Conservation (phyloP, 139 green algal species). For the Chlamydomonas schloesseri region DNA sequence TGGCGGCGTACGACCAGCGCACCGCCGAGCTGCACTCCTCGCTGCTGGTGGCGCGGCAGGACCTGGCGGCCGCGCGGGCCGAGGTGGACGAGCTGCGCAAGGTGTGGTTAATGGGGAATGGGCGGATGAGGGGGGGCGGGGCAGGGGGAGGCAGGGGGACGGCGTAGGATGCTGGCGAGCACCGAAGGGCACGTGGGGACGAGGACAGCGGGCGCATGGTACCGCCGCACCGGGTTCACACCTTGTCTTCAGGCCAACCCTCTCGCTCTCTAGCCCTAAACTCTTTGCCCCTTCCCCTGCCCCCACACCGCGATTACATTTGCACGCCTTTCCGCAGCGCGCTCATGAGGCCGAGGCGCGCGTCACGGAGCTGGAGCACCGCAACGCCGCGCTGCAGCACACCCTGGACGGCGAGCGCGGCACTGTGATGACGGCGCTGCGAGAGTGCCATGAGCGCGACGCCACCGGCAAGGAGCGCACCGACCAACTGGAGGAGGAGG, state of each 20-base stretch:
- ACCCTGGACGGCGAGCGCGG: conserved; percentile 48
- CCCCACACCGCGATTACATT: too few species aligned
- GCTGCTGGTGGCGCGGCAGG: conserved; percentile 27
- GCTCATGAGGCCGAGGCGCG: conserved; percentile 45
- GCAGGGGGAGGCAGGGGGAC: too few species aligned
- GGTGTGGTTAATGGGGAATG: neutral
- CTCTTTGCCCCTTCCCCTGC: neutral
- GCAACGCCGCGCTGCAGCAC: conserved; percentile 41
- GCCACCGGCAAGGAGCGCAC: conserved; percentile 36
- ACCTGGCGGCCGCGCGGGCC: neutral
- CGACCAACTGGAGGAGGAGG: conserved; percentile 53
- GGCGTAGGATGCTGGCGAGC: too few species aligned
- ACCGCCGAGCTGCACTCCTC: conserved; percentile 34
- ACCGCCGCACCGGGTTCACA: too few species aligned
- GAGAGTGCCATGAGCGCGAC: conserved; percentile 59
- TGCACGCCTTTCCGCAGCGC: neutral
- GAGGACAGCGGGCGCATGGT: too few species aligned
- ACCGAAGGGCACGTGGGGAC: too few species aligned
- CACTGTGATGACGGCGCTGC: conserved; percentile 53
- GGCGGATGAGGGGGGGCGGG: too few species aligned
- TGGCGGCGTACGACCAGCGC: conserved; percentile 53
- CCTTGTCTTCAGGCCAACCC: too few species aligned
- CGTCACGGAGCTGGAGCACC: conserved; percentile 50
- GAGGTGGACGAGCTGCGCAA: conserved; percentile 19
- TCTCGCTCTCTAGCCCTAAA: too few species aligned